Conservation (phyloP, 2,329 filamentous ascomycete genomes). For the Alternaria novae-zelandiae region DNA sequence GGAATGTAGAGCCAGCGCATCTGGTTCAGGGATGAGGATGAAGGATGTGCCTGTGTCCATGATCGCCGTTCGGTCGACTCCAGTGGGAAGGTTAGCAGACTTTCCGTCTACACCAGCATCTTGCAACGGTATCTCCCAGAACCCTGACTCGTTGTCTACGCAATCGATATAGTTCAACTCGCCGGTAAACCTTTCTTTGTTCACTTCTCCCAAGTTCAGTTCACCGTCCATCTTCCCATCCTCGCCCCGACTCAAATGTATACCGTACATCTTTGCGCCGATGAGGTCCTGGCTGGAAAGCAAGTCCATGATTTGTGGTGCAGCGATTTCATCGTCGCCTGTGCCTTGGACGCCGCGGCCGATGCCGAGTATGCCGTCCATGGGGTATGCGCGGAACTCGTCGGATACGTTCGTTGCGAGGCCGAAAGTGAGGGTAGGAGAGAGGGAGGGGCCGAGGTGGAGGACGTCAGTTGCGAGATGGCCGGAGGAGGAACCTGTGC, state of each 20-base stretch:
- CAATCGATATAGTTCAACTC: conserved; percentile 70
- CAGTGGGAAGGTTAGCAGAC: conserved; percentile 50
- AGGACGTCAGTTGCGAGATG: conserved; percentile 70
- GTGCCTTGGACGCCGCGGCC: conserved; percentile 61
- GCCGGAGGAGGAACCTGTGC: conserved; percentile 76
- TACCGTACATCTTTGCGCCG: conserved; percentile 70
- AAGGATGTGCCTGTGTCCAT: conserved; percentile 87
- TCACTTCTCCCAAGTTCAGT: conserved; percentile 75
- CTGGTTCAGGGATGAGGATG: conserved; percentile 71
- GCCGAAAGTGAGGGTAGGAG: conserved; percentile 71
- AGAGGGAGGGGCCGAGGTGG: conserved; percentile 69
- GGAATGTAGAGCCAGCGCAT: conserved; percentile 72
- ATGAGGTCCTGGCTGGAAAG: conserved; percentile 65
- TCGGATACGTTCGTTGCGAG: conserved; percentile 73
- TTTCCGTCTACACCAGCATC: conserved; percentile 69
- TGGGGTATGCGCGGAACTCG: conserved; percentile 79
- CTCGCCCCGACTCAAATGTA: conserved; percentile 71
- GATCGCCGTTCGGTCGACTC: conserved; percentile 63
- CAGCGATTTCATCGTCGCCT: conserved; percentile 50
- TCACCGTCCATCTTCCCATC: conserved; percentile 75
- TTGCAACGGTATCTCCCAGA: conserved; percentile 77
- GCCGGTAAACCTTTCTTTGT: conserved; percentile 71
- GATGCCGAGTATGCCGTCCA: conserved; percentile 86
- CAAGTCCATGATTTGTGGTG: conserved; percentile 71
- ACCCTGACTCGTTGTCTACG: conserved; percentile 57